Evolutionary conservation across 2,329 filamentous ascomycete species (phyloP), one percentile per base, ranked within the genome.

Genomic region (Ambrosiella beaveri): DNA sequence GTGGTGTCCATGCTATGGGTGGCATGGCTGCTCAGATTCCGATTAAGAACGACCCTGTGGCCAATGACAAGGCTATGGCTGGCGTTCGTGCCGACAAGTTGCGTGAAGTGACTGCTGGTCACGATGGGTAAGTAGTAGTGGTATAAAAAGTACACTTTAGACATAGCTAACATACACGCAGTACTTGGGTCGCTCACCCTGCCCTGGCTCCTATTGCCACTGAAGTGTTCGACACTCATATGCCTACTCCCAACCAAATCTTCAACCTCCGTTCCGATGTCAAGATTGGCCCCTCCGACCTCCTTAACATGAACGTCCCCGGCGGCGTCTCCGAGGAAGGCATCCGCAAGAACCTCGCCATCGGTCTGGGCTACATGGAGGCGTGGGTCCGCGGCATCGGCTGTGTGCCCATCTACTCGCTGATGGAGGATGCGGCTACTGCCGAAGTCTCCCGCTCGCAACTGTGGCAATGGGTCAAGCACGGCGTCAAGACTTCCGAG

Each of bases 21-120:
- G 93, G 93, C 64, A 97, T 98, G 93, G 91, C 91, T 2, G 93
- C 93, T 44, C 93, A 97, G 73, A 98, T 98, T 67, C 93, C 93
- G 62, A 96, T 97, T 77, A 97, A 97, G 78, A 86, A 93, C 69
- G 86, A 97, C 72, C 81, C 84, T 65, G 82, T 79, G 53, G 91
- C 90, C 68, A 96, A 97, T 73, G 89, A 95, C 66, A 84, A 83
- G 69, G 91, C 91, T 64, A 96, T 97, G 90, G 88, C 88, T 63
- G 85, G 81, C 61, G 89, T 98, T 50, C 85, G 88, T 62, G 86
- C 88, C 59, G 93, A 98, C 73, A 98, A 98, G 80, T 80, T 98
- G 61, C 88, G 93, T 60, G 93, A 98, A 72, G 93, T 88, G 56
- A 86, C 86, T 64, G 93, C 93, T 56, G 93, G 93, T 59, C 93